These are phyloP conservation scores for Parsonsia alboflavescens DNA, from an alignment of 257 asterid genomes.

Conservation along the genomic window DNA sequence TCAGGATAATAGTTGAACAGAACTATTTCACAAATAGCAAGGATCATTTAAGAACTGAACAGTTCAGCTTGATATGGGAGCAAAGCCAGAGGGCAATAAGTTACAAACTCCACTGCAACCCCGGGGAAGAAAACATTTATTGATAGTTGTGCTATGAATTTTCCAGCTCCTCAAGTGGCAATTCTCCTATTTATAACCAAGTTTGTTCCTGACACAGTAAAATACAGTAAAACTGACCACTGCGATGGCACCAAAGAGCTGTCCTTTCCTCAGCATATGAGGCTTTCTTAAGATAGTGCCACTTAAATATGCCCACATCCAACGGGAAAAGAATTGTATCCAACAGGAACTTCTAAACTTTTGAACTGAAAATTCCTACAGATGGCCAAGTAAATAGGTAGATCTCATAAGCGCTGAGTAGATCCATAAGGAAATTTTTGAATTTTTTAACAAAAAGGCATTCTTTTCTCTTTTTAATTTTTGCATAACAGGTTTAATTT, in stretches of 20 bases:
- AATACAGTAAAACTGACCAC: constrained; percentile 46
- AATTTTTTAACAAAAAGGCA: no score
- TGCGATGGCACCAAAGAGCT: constrained; percentile 42
- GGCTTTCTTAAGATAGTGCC: constrained; percentile 24
- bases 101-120: background rate
- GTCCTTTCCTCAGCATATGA: constrained; percentile 23
- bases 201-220: constrained; percentile 28
- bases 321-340: constrained; percentile 44
- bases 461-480: background rate
- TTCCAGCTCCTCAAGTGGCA: background rate
- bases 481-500: background rate
- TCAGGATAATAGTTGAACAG: no score
- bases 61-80: background rate
- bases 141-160: background rate
- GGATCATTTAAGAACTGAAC: background rate
- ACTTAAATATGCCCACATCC: constrained; percentile 48
- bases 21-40: no score
- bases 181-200: background rate
- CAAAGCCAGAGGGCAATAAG: background rate
- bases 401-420: constrained; percentile 9
- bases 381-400: constrained; percentile 19
- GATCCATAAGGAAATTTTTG: background rate
- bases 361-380: constrained; percentile 67
- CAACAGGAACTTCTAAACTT: constrained; percentile 52
- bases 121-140: background rate